Evolutionary conservation across 768 basidiomycete species (phyloP).

Genomic region (Panaeolus papilionaceus): DNA sequence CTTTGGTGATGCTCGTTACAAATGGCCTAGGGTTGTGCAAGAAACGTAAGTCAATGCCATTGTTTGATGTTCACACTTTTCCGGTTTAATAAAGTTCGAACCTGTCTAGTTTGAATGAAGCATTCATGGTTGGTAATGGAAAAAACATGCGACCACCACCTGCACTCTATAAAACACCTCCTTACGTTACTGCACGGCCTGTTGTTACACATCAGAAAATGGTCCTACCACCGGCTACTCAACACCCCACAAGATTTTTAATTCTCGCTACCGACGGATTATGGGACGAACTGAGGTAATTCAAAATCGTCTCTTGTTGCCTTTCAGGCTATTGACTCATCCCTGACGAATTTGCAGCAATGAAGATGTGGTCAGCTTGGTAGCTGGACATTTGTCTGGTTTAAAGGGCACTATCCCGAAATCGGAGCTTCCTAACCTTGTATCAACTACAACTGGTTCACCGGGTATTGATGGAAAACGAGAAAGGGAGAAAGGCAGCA

Average conservation of each 20-base stretch:
- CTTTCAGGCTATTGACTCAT: not conserved
- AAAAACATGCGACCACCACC: constrained; percentile 65
- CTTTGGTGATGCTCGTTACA: constrained; percentile 91
- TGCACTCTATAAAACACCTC: constrained; percentile 78
- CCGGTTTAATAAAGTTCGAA: constrained; percentile 4
- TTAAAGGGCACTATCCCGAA: constrained; percentile 70
- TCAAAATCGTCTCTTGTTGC: not conserved
- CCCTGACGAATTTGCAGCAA: constrained; percentile 52
- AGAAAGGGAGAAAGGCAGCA: constrained; percentile 44
- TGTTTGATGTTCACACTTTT: not conserved
- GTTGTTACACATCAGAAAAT: constrained; percentile 82
- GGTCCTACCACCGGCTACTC: constrained; percentile 49
- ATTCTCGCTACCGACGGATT: constrained; percentile 91
- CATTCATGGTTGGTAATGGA: constrained; percentile 70
- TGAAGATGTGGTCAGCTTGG: constrained; percentile 86
- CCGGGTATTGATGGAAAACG: constrained; percentile 69
- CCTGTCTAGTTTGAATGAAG: constrained; percentile 54
- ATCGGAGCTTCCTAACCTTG: constrained; percentile 55
- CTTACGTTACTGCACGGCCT: constrained; percentile 89
- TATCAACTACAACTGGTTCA: constrained; percentile 61
- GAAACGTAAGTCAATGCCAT: constrained; percentile 56
- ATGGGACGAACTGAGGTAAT: constrained; percentile 69
- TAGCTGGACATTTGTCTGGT: constrained; percentile 81
- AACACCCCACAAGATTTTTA: constrained; percentile 61
- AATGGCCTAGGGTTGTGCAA: constrained; percentile 80